Evolutionary conservation across 2,329 filamentous ascomycete genomes (phyloP).

Genomic region (Pseudogymnoascus sp.): DNA sequence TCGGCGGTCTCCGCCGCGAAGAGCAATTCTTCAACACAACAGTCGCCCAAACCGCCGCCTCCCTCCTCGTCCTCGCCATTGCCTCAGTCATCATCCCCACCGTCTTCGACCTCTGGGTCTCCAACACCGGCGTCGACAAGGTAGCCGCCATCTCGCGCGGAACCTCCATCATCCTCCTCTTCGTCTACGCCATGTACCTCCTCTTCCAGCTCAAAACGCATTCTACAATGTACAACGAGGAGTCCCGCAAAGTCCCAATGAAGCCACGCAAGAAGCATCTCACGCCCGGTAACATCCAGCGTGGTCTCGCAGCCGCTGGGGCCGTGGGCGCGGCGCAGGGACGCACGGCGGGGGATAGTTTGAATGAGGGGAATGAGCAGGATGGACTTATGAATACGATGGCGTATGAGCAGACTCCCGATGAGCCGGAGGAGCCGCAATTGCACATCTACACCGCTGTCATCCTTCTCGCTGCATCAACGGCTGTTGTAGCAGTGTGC

Average conservation of each 20-base stretch:
- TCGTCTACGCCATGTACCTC: slow-evolving; percentile 79
- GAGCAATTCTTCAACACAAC: slow-evolving; percentile 90
- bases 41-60: slow-evolving; percentile 79
- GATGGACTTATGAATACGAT: slow-evolving; percentile 36
- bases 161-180: slow-evolving; percentile 69
- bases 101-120: slow-evolving; percentile 61
- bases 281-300: slow-evolving; percentile 26
- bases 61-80: slow-evolving; percentile 62
- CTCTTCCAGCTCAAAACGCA: slow-evolving; percentile 90
- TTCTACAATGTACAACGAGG: slow-evolving; percentile 67
- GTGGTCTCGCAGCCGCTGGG: slow-evolving; percentile 26
- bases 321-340: slow-evolving; percentile 27
- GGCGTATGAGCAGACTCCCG: slow-evolving; percentile 39
- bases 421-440: slow-evolving; percentile 64
- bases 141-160: slow-evolving; percentile 63
- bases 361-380: slow-evolving; percentile 19
- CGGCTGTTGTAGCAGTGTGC: slow-evolving; percentile 64
- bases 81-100: slow-evolving; percentile 83
- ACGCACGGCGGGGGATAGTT: slow-evolving; percentile 16
- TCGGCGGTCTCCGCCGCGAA: slow-evolving; percentile 58
- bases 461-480: slow-evolving; percentile 62
- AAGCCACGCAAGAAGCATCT: slow-evolving; percentile 38
- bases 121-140: slow-evolving; percentile 30
- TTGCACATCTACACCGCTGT: slow-evolving; percentile 67
- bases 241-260: slow-evolving; percentile 68